These are phyloP conservation scores for Balakata baccata DNA, from an alignment of 345 rosid species.

Conservation along the genomic window DNA sequence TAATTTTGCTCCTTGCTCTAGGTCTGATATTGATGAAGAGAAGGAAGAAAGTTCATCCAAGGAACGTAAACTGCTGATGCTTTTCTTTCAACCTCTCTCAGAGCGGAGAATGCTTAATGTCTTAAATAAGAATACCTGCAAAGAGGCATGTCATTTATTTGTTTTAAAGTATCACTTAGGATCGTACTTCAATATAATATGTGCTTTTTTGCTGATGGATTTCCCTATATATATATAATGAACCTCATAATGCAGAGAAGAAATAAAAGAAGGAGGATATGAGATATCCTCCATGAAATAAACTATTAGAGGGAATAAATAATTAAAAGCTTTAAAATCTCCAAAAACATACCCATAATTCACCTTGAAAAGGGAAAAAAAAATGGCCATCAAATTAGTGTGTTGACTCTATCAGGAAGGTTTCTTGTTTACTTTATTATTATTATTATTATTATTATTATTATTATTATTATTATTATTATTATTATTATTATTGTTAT, in stretches of 20 bases:
- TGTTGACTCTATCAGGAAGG: not conserved
- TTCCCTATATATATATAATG: not conserved
- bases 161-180: not conserved
- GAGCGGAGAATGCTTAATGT: constrained; percentile 56
- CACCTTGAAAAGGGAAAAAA: not conserved
- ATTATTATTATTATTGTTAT: no score
- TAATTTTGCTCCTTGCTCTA: constrained; percentile 73
- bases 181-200: not conserved
- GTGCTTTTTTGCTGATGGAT: not conserved
- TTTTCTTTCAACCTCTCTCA: constrained; percentile 31
- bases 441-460: no score
- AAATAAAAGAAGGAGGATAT: not conserved
- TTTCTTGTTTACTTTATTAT: not conserved
- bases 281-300: not conserved
- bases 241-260: not conserved
- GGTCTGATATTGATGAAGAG: constrained; percentile 52
- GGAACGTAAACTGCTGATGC: constrained; percentile 48
- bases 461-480: no score
- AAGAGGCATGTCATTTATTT: constrained; percentile 48
- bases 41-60: constrained; percentile 42
- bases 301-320: not conserved
- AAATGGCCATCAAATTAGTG: not conserved
- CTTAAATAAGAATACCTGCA: constrained; percentile 52
- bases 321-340: not conserved
- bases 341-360: not conserved